Percentiles rank a stretch among this genome's conserved stretches.
These are phyloP conservation scores for Wallacemonas collosoma DNA, from an alignment of 208 protist genomes.

Conservation along the genomic window DNA sequence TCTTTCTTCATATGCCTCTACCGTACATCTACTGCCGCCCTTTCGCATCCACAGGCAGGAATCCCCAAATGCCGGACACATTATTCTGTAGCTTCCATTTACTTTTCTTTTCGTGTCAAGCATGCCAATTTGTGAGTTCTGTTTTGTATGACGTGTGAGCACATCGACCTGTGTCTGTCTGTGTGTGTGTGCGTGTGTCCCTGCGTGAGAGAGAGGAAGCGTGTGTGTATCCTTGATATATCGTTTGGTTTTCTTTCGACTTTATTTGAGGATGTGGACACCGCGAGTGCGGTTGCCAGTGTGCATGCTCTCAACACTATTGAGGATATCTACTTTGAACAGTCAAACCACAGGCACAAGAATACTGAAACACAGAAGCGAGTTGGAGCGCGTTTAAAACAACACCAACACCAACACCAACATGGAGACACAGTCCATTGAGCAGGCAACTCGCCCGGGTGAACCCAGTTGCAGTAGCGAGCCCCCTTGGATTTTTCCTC, in stretches of 20 bases:
- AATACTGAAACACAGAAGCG: background rate
- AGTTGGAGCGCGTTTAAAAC: too few relatives aligned
- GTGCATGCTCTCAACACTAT: background rate
- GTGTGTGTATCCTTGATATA: background rate
- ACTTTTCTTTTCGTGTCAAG: background rate
- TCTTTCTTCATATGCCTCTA: too few relatives aligned
- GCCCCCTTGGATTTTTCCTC: too few relatives aligned
- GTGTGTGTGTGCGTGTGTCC: slow-evolving; percentile 1
- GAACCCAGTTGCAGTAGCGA: too few relatives aligned
- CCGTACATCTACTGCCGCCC: too few relatives aligned
- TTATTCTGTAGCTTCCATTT: background rate
- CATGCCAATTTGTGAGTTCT: background rate
- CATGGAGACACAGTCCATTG: too few relatives aligned
- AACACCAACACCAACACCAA: too few relatives aligned
- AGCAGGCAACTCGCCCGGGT: too few relatives aligned
- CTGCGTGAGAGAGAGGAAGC: too few relatives aligned
- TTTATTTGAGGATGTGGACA: background rate
- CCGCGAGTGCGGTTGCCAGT: background rate
- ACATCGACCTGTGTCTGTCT: background rate
- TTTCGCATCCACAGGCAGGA: too few relatives aligned
- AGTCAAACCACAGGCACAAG: background rate
- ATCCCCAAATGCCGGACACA: background rate
- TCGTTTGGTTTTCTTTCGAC: background rate
- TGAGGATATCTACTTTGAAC: background rate
- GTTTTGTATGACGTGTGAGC: too few relatives aligned